Conservation (phyloP, 1,284 basidiomycete species). For the Sanghuangporus baumii region DNA sequence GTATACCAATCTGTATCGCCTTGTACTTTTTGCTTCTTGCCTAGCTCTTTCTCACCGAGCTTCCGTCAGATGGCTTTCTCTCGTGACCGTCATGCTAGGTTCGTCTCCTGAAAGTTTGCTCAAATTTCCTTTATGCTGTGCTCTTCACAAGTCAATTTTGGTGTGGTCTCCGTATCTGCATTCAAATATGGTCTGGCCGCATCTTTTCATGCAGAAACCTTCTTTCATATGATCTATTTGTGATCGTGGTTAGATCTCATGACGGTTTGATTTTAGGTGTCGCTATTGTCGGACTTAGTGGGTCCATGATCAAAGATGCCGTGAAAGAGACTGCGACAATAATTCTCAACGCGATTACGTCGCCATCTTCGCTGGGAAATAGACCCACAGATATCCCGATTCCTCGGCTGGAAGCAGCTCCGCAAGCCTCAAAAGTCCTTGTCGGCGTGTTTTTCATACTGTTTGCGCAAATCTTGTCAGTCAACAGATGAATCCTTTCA, state of each 20-base stretch:
- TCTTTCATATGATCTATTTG: not conserved
- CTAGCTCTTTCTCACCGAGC: conserved; percentile 13
- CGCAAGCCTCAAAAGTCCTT: conserved; percentile 59
- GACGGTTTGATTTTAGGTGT: conserved; percentile 52
- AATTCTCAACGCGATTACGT: conserved; percentile 22
- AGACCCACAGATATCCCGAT: conserved; percentile 21
- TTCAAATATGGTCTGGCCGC: not conserved
- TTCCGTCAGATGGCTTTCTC: conserved; percentile 74
- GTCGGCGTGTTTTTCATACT: conserved; percentile 86
- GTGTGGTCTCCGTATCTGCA: not conserved
- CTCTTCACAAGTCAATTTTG: not conserved
- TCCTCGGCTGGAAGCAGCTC: conserved; percentile 43
- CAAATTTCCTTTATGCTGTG: not conserved
- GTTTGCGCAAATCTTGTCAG: conserved; percentile 96
- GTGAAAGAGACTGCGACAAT: conserved; percentile 38
- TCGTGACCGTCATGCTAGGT: conserved; percentile 76
- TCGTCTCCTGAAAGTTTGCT: not conserved
- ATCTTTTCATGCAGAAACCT: not conserved
- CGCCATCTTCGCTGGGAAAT: conserved; percentile 20
- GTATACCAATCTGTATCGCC: conserved; percentile 22
- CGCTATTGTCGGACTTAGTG: conserved; percentile 86
- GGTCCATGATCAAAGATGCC: conserved; percentile 78
- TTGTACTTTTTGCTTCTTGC: conserved; percentile 18
- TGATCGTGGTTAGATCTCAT: conserved; percentile 17
- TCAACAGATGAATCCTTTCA: conserved; percentile 19